Conservation (phyloP, 2,329 filamentous ascomycete species). For the Trichoderma cornu-damae region DNA sequence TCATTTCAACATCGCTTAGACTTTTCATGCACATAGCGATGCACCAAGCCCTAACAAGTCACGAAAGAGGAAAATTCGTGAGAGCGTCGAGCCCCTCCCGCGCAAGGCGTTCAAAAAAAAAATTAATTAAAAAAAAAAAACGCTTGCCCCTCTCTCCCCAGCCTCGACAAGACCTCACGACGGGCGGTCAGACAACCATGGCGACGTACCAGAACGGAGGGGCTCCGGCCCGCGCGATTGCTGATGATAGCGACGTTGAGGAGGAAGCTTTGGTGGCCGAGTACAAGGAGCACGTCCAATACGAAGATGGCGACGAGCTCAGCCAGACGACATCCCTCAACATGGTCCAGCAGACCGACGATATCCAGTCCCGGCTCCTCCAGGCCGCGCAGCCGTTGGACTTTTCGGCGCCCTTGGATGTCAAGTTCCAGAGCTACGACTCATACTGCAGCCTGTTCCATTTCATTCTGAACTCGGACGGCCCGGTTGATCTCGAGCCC, state of each 20-base stretch:
- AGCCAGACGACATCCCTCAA: slow-evolving; percentile 67
- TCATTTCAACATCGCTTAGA: slow-evolving; percentile 27
- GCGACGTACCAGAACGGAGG: slow-evolving; percentile 58
- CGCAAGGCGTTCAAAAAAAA: slow-evolving; percentile 29
- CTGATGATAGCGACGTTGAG: slow-evolving; percentile 88
- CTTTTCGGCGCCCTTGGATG: slow-evolving; percentile 90
- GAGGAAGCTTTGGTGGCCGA: slow-evolving; percentile 94
- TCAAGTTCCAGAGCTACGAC: slow-evolving; percentile 98
- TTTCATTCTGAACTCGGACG: slow-evolving; percentile 97
- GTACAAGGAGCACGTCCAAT: slow-evolving; percentile 94
- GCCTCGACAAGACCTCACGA: slow-evolving; percentile 29
- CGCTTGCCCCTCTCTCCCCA: slow-evolving; percentile 29
- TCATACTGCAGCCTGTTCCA: slow-evolving; percentile 99
- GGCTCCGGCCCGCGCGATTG: slow-evolving; percentile 55
- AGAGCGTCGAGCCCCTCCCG: slow-evolving; percentile 28
- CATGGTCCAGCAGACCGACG: slow-evolving; percentile 72
- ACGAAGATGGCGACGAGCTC: slow-evolving; percentile 77
- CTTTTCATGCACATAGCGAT: slow-evolving; percentile 27
- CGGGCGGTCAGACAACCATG: slow-evolving; percentile 41
- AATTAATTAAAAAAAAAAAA: slow-evolving; percentile 38
- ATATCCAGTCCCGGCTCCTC: slow-evolving; percentile 86
- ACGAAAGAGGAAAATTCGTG: slow-evolving; percentile 33
- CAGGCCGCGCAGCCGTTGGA: slow-evolving; percentile 93
- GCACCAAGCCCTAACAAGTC: slow-evolving; percentile 38
- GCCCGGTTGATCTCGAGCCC: slow-evolving; percentile 94